Base-by-base conservation (phyloP, 2,329 filamentous ascomycete species). In the Amauroascus verrucosus region DNA sequence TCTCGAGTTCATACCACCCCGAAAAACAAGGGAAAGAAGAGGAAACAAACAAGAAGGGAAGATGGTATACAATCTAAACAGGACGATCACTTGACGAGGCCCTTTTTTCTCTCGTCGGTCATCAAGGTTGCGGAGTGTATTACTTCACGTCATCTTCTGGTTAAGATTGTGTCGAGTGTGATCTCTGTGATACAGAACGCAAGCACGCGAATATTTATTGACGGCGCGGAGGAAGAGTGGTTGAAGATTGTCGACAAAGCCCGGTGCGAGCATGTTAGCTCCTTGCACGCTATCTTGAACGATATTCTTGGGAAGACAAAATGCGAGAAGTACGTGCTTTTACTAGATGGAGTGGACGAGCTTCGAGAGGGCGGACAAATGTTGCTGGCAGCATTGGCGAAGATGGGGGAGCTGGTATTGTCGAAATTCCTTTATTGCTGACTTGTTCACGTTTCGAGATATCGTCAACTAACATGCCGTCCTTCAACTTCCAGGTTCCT, bases 291-390 rank as follows among this genome's bases (percentile, higher is more conserved):
- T 24, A 82, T 90, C 62, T 72, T 97, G 54, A 78, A 67, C 40
- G 67, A 68, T 51, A 66, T 72, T 51, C 63, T 74, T 46, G 62
- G 62, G 38, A 61, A 63, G 30, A 57, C 54, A 13, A 49, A 59
- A 16, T 56, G 56, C 38, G 51, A 69, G 37, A 82, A 84, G 58
- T 89, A 95, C 61, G 82, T 91, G 7, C 70, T 97, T 54, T 86
- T 96, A 9, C 78, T 97, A 58, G 93, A 97, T 72, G 87, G 82
- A 9, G 84, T 97, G 54, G 91, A 97, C 67, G 80, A 78, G 57
- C 86, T 95, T 67, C 78, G 85, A 62, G 91, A 97, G 64, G 82
- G 85, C 5, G 81, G 86, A 5, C 77, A 82, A 2, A 95, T 88
- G 1, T 71, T 97, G 13, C 72, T 95, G 3, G 83, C 90, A 30